phyloP scores from a whole-genome alignment of 2,329 filamentous ascomycete species.

The Ilyonectria mors-panacis region DNA sequence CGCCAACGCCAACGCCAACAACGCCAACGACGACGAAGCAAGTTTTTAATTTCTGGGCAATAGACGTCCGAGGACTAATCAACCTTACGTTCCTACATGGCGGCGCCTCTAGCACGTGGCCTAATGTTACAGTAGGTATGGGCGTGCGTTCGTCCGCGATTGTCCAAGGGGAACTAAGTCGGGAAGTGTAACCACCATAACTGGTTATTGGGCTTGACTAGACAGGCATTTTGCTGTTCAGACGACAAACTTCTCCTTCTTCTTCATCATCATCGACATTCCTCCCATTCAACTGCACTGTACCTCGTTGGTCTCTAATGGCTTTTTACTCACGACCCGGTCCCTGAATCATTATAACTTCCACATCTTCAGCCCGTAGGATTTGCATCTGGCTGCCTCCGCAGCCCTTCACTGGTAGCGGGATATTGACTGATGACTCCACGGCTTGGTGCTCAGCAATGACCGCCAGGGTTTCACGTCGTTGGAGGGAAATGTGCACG shows the following conservation, averaged over 20 bases:
- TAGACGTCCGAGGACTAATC: neutral
- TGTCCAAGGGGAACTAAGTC: neutral
- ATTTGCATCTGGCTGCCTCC: conserved; percentile 5
- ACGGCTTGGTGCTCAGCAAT: neutral
- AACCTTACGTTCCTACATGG: neutral
- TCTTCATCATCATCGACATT: conserved; percentile 9
- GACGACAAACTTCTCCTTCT: conserved; percentile 4
- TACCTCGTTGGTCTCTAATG: conserved; percentile 6
- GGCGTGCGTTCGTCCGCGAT: neutral
- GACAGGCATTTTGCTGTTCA: conserved; percentile 2
- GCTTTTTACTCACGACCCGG: conserved; percentile 5
- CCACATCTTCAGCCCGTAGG: conserved; percentile 4
- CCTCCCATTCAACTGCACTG: neutral
- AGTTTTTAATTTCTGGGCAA: neutral
- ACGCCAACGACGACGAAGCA: neutral
- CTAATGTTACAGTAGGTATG: neutral
- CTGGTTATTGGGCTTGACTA: conserved; percentile 1
- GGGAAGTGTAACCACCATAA: neutral
- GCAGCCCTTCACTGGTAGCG: neutral
- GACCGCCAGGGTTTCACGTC: conserved; percentile 21
- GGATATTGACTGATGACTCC: conserved; percentile 6
- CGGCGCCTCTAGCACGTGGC: neutral
- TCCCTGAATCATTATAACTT: conserved; percentile 17
- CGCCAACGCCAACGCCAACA: neutral
- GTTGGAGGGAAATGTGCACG: conserved; percentile 13